A percentile compares a stretch with the other conserved stretches of the same genome.
phyloP scores from a whole-genome alignment of 441 rosid species.

The Isatis lusitanica region DNA sequence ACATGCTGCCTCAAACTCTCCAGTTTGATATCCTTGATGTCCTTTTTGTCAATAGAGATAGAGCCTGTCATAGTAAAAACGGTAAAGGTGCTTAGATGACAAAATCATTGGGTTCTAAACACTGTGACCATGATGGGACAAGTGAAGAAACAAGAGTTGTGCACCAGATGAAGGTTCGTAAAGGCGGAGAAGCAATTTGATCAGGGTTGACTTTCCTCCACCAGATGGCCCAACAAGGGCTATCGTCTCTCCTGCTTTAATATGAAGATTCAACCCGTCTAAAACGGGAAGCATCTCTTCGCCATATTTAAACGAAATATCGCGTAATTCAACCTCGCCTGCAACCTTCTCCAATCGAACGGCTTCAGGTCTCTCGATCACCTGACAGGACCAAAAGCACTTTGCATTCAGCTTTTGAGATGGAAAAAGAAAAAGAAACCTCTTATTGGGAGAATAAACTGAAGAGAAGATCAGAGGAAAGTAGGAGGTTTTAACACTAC shows the following conservation, averaged over 20 bases:
- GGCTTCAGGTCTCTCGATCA: conserved; percentile 59
- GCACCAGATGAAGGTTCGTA: conserved; percentile 79
- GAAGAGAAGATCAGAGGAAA: background rate
- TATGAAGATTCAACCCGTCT: conserved; percentile 68
- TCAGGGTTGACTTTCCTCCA: conserved; percentile 92
- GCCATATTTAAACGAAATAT: conserved; percentile 65
- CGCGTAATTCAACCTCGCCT: conserved; percentile 73
- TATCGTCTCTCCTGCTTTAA: conserved; percentile 87
- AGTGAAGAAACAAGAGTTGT: conserved; percentile 18
- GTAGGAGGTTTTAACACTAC: conserved; percentile 34
- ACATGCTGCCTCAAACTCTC: conserved; percentile 79
- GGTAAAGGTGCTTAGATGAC: conserved; percentile 3
- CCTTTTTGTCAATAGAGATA: conserved; percentile 61
- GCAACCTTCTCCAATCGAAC: conserved; percentile 51
- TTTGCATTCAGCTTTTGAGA: conserved; percentile 12
- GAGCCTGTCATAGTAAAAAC: conserved; percentile 49
- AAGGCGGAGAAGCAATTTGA: conserved; percentile 88
- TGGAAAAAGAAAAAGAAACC: background rate
- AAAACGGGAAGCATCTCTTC: conserved; percentile 58
- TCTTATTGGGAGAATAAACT: background rate
- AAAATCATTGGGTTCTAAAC: background rate
- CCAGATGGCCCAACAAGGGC: conserved; percentile 96
- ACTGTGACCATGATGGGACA: conserved; percentile 5
- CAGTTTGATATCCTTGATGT: conserved; percentile 57
- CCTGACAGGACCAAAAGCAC: conserved; percentile 44